These are phyloP conservation scores for Annulohypoxylon truncatum DNA, from an alignment of 2,329 filamentous ascomycete genomes.

Conservation along the genomic window DNA sequence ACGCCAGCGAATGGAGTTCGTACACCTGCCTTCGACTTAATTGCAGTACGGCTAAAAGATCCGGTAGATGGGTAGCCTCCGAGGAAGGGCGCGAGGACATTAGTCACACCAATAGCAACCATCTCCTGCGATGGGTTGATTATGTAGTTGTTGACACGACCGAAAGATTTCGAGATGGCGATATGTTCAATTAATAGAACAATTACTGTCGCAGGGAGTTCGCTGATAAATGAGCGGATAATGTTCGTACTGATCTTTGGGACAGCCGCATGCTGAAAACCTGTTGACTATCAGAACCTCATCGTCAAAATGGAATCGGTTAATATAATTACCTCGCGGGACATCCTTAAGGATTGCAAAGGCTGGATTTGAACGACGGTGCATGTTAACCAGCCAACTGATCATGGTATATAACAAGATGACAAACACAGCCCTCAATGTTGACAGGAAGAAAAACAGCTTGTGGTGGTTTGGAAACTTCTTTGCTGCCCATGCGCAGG, in stretches of 20 bases:
- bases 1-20: conserved; percentile 90
- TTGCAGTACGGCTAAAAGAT: conserved; percentile 95
- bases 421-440: conserved; percentile 89
- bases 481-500: conserved; percentile 74
- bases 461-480: conserved; percentile 77
- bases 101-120: conserved; percentile 91
- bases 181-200: conserved; percentile 98
- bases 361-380: conserved; percentile 69
- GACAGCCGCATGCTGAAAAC: conserved; percentile 82
- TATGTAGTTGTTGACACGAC: conserved; percentile 93
- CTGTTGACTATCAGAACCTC: conserved; percentile 53
- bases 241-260: conserved; percentile 75
- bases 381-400: conserved; percentile 84
- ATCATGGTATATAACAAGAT: conserved; percentile 93
- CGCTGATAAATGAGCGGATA: conserved; percentile 73
- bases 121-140: conserved; percentile 97
- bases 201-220: conserved; percentile 88
- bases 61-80: conserved; percentile 93
- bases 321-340: conserved; percentile 71
- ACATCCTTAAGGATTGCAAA: conserved; percentile 83
- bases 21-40: conserved; percentile 96
- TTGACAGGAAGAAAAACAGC: conserved; percentile 89
- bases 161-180: conserved; percentile 96
- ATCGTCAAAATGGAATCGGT: conserved; percentile 12
- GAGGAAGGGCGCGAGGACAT: conserved; percentile 90